Percentiles rank a stretch among this genome's conserved stretches.
These are phyloP conservation scores for Jackrogersella multiformis DNA, from an alignment of 495 filamentous ascomycete genomes.

Conservation along the genomic window DNA sequence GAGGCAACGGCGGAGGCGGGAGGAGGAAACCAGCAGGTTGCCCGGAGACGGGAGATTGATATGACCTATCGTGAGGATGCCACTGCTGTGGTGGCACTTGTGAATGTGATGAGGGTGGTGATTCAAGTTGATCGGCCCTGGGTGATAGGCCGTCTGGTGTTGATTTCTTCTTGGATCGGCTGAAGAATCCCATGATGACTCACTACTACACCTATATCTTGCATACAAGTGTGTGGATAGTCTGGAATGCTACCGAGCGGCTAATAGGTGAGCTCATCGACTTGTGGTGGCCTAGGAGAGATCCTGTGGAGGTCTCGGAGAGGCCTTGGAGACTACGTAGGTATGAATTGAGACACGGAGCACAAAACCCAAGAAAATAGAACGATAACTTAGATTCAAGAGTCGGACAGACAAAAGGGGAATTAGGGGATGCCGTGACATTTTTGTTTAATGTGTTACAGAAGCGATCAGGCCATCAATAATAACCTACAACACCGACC, in stretches of 20 bases:
- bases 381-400: conserved; percentile 18
- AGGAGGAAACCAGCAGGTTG: conserved; percentile 49
- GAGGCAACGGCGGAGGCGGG: conserved; percentile 32
- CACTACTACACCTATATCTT: neutral
- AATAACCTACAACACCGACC: conserved; percentile 19
- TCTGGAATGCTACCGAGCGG: conserved; percentile 7
- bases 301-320: neutral
- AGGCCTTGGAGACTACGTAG: conserved; percentile 16
- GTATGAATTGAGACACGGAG: conserved; percentile 15
- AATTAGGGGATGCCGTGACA: conserved; percentile 34
- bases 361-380: conserved; percentile 18
- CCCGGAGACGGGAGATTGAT: conserved; percentile 36
- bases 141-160: conserved; percentile 23
- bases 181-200: conserved; percentile 57
- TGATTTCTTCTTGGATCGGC: conserved; percentile 56
- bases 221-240: conserved; percentile 9
- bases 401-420: conserved; percentile 19
- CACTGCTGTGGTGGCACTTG: conserved; percentile 34
- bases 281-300: neutral
- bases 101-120: conserved; percentile 33
- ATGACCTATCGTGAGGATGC: conserved; percentile 35
- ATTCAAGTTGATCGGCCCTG: conserved; percentile 31
- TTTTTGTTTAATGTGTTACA: conserved; percentile 38
- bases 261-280: conserved; percentile 26
- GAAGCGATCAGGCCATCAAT: neutral